Evolutionary conservation across 108 stramenopile species (phyloP).

Genomic region (Skeletonema tropicum): DNA sequence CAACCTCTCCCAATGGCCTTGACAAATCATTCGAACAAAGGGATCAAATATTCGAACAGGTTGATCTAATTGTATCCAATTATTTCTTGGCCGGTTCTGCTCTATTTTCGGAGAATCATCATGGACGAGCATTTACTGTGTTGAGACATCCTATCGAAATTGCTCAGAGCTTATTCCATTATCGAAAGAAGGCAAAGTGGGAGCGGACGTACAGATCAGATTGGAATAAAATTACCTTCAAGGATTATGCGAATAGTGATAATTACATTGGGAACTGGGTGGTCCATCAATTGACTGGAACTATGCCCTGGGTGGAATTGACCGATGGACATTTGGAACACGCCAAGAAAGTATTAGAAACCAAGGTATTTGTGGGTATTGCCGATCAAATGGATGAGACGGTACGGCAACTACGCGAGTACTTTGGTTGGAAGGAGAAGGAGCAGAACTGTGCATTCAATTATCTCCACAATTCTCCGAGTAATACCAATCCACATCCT

Average conservation of each 20-base stretch:
- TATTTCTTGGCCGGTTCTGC: slow-evolving; percentile 34
- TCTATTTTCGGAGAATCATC: slow-evolving; percentile 29
- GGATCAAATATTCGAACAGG: slow-evolving; percentile 10
- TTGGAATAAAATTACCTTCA: slow-evolving; percentile 36
- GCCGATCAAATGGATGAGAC: slow-evolving; percentile 41
- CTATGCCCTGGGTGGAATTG: slow-evolving; percentile 40
- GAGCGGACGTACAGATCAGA: slow-evolving; percentile 35
- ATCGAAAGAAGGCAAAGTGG: slow-evolving; percentile 46
- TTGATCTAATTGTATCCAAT: slow-evolving; percentile 40
- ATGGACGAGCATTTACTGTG: slow-evolving; percentile 29
- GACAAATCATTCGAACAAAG: slow-evolving; percentile 14
- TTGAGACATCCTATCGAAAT: slow-evolving; percentile 42
- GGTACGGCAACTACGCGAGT: slow-evolving; percentile 24
- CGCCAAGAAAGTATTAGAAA: slow-evolving; percentile 25
- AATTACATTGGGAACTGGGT: slow-evolving; percentile 42
- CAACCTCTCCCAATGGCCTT: slow-evolving; percentile 18
- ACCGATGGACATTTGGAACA: slow-evolving; percentile 30
- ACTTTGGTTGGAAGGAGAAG: slow-evolving; percentile 37
- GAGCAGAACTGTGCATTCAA: slow-evolving; percentile 7
- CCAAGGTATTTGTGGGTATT: slow-evolving; percentile 40
- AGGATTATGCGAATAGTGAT: slow-evolving; percentile 27
- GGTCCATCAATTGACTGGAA: slow-evolving; percentile 38
- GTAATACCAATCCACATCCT: slow-evolving; percentile 5
- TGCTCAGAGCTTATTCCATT: slow-evolving; percentile 40
- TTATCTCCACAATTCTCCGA: slow-evolving; percentile 5